Base-by-base conservation (phyloP, 2,329 filamentous ascomycete genomes). In the Mycogone perniciosa region DNA sequence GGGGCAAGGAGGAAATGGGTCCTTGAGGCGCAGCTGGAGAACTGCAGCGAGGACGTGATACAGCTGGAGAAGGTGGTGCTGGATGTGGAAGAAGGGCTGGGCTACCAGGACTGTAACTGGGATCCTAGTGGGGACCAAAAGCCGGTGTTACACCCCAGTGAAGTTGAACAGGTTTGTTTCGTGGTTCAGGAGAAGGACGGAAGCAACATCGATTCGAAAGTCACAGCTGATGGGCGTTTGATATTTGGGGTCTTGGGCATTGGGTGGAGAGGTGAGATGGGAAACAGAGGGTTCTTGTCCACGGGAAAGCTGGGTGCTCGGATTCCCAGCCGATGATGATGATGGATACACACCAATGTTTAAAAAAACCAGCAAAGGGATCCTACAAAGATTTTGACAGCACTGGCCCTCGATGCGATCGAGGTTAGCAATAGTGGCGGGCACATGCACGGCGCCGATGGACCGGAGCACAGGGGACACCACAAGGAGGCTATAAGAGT, bases 21-120 rank as follows among this genome's bases (percentile, higher is more conserved):
- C 10, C 76, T 99, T 45, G 93, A 99, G 68, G 93, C 92, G 29
- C 93, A 99, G 71, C 70, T 99, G 52, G 93, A 99, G 73, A 99
- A 97, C 68, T 88, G 91, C 63, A 89, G 89, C 43, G 91, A 96
- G 65, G 84, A 85, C 41, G 75, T 84, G 4, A 86, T 97, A 57
- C 81, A 88, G 62, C 76, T 99, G 46, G 88, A 95, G 68, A 73
- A 72, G 54, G 80, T 84, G 31, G 70, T 71, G 31, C 66, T 85
- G 51, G 76, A 82, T 48, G 68, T 78, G 6, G 77, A 76, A 56
- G 60, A 68, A 1, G 77, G 78, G 4, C 65, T 84, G 46, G 59
- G 61, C 42, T 80, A 75, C 57, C 68, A 69, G 37, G 79, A 80
- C 53, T 77, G 79, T 56, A 84, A 85, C 59, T 82, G 80, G 79